Conservation (phyloP, 345 rosid species). For the Eucalyptus viminalis region DNA sequence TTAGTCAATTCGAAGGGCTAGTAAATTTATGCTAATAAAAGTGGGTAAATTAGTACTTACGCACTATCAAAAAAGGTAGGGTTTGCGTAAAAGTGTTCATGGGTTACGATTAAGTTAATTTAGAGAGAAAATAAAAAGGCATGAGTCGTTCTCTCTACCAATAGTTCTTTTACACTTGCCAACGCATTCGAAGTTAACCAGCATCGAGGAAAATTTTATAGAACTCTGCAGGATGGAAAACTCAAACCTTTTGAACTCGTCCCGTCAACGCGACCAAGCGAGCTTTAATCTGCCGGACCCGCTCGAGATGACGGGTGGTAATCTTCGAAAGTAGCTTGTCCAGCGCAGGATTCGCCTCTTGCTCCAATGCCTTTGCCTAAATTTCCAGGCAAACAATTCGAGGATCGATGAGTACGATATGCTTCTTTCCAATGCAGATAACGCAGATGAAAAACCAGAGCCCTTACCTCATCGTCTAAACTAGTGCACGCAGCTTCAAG, state of each 20-base stretch:
- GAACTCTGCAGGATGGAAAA: not conserved
- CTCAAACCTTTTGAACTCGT: conserved; percentile 53
- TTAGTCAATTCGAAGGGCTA: not conserved
- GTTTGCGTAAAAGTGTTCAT: not conserved
- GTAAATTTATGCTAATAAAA: not conserved
- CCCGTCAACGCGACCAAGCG: conserved; percentile 56
- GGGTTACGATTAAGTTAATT: not conserved
- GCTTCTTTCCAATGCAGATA: not conserved
- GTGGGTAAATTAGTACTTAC: not conserved
- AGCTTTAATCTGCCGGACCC: conserved; percentile 55
- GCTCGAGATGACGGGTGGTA: conserved; percentile 51
- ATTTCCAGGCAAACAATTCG: not conserved
- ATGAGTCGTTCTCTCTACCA: not conserved
- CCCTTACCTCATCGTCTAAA: conserved; percentile 41
- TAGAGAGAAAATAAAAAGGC: not conserved
- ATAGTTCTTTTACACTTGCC: not conserved
- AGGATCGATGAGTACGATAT: not conserved
- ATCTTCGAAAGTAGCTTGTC: conserved; percentile 63
- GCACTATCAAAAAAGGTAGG: not conserved
- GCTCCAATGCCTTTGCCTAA: conserved; percentile 51
- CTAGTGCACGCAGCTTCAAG: conserved; percentile 64
- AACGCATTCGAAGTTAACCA: not conserved
- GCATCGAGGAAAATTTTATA: not conserved
- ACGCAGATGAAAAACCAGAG: not conserved
- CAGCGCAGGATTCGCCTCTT: conserved; percentile 55